Percentiles rank a stretch among this genome's conserved stretches.
phyloP scores from a whole-genome alignment of 768 basidiomycete species.

The Auricularia auricula-judae region DNA sequence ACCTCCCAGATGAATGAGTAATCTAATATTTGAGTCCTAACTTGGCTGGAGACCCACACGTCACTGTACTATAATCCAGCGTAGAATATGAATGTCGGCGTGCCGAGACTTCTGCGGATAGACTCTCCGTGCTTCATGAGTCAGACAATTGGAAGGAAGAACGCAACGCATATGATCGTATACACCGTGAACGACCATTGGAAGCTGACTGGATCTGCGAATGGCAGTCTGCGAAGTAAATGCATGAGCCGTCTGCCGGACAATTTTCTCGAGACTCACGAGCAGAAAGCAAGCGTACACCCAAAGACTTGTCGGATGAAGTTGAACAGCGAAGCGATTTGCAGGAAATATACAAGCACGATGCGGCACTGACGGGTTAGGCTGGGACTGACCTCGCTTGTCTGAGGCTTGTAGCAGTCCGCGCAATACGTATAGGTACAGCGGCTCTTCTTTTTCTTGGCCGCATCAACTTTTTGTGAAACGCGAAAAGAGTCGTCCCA shows the following conservation, averaged over 20 bases:
- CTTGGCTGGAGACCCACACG: no score
- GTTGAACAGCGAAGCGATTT: conserved; percentile 2
- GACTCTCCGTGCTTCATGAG: conserved; percentile 3
- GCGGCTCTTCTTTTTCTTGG: no score
- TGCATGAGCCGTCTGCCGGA: no score
- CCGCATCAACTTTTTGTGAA: no score
- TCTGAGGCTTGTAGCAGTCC: conserved; percentile 4
- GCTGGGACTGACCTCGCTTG: conserved; percentile 1
- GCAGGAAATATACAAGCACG: background rate
- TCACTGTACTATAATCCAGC: background rate
- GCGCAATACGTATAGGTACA: conserved; percentile 2
- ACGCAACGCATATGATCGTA: conserved; percentile 1
- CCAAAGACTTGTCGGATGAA: conserved; percentile 6
- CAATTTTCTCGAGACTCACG: background rate
- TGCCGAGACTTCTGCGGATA: background rate
- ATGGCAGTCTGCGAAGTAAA: background rate
- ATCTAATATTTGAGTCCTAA: background rate
- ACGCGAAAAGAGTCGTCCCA: no score
- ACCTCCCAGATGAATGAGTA: no score
- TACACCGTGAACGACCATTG: conserved; percentile 3
- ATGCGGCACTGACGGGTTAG: no score
- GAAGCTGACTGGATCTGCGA: background rate
- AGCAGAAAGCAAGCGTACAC: conserved; percentile 5
- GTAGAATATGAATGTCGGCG: background rate
- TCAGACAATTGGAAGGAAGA: conserved; percentile 5